phyloP scores from a whole-genome alignment of 768 basidiomycete genomes.

The Megacollybia marginata region DNA sequence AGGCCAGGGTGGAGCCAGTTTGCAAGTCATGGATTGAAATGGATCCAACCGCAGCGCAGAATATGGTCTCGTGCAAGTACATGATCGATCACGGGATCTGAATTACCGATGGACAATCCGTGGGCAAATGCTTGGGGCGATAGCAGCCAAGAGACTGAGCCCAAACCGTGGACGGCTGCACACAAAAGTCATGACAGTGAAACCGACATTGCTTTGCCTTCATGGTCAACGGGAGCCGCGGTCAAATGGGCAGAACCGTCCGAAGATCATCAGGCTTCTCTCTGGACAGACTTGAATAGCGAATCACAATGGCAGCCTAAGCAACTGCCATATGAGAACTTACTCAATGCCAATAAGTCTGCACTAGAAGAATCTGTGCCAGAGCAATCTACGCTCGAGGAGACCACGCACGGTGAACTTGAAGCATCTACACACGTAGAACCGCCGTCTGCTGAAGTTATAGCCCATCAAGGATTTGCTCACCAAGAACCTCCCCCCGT shows the following conservation, averaged over 20 bases:
- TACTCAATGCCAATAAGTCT: constrained; percentile 16
- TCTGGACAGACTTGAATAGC: constrained; percentile 27
- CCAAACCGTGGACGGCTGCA: constrained; percentile 2
- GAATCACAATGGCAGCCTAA: constrained; percentile 10
- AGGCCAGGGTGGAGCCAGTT: constrained; percentile 65
- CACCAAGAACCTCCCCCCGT: neutral
- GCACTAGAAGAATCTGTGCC: too few species aligned
- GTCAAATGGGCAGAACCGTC: constrained; percentile 44
- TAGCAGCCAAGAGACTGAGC: constrained; percentile 21
- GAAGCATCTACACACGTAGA: constrained; percentile 1
- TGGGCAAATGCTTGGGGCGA: constrained; percentile 71
- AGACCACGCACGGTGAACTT: constrained; percentile 11
- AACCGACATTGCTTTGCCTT: constrained; percentile 48
- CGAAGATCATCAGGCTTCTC: constrained; percentile 22
- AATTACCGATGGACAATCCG: constrained; percentile 56
- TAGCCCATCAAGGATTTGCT: neutral
- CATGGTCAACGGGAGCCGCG: constrained; percentile 43
- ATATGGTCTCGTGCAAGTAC: constrained; percentile 61
- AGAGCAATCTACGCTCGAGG: too few species aligned
- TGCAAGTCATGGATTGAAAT: constrained; percentile 79
- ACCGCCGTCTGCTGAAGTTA: constrained; percentile 8
- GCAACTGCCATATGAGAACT: constrained; percentile 28
- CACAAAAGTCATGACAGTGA: constrained; percentile 31
- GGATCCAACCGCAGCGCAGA: constrained; percentile 61
- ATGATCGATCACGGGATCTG: constrained; percentile 20